Evolutionary conservation across 768 basidiomycete species (phyloP).

Genomic region (Boletus barrowsii): DNA sequence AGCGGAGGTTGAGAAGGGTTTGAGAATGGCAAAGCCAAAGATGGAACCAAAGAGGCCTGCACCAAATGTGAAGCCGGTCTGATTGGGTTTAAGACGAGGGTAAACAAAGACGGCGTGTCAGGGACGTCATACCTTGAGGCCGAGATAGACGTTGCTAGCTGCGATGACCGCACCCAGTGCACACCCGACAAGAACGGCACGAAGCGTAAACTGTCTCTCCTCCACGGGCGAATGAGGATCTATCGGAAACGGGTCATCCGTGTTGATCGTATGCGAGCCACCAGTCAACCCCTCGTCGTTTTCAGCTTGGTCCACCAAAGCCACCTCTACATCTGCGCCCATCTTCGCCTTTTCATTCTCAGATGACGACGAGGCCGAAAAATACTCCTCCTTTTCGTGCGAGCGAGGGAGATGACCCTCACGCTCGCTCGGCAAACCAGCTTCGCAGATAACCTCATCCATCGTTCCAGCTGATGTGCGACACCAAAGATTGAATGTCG

Average conservation of each 20-base stretch:
- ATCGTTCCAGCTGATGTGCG: background rate
- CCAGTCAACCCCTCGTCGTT: background rate
- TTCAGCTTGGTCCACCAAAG: background rate
- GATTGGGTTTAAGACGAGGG: background rate
- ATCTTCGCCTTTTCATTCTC: background rate
- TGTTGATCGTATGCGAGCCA: slow-evolving; percentile 14
- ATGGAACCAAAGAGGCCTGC: slow-evolving; percentile 52
- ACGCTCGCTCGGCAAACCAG: background rate
- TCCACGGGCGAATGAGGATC: slow-evolving; percentile 41
- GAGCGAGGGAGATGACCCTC: background rate
- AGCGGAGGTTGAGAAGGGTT: slow-evolving; percentile 48
- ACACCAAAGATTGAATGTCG: background rate
- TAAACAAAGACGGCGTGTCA: background rate
- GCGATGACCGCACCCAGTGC: slow-evolving; percentile 52
- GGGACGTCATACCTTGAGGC: slow-evolving; percentile 42
- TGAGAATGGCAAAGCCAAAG: slow-evolving; percentile 50
- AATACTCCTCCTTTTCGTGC: background rate
- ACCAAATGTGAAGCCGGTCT: slow-evolving; percentile 64
- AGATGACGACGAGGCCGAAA: background rate
- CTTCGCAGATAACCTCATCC: background rate
- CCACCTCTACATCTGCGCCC: background rate
- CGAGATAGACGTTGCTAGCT: slow-evolving; percentile 65
- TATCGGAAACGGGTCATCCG: slow-evolving; percentile 48
- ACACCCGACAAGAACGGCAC: slow-evolving; percentile 51
- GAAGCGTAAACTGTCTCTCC: slow-evolving; percentile 50